phyloP scores from a whole-genome alignment of 345 rosid species.

The Gossypium bickii region DNA sequence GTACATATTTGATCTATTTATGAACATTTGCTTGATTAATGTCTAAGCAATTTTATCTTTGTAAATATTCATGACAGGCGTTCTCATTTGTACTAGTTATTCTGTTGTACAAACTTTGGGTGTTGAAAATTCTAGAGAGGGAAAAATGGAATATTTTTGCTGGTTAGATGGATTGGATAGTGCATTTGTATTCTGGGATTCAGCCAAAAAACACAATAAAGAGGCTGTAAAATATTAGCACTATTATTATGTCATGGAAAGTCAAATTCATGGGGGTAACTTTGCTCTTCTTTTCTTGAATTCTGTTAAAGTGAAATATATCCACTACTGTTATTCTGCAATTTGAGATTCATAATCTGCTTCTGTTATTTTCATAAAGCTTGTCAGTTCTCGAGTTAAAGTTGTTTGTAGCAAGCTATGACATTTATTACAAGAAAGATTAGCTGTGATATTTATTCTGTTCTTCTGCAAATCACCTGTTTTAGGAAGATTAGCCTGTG shows the following conservation, averaged over 20 bases:
- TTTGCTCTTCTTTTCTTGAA: constrained; percentile 5
- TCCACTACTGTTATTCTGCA: constrained; percentile 5
- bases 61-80: not conserved
- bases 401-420: not conserved
- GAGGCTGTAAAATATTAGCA: not conserved
- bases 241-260: not conserved
- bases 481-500: constrained; percentile 1
- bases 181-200: not conserved
- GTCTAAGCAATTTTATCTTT: not conserved
- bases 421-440: not conserved
- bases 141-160: constrained; percentile 8
- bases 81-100: not conserved
- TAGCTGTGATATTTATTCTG: not conserved
- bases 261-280: not conserved
- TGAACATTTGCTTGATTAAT: not conserved
- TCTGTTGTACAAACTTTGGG: not conserved
- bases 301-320: not conserved
- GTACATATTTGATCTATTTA: not conserved
- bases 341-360: constrained; percentile 2
- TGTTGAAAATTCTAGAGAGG: not conserved
- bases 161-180: not conserved
- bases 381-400: not conserved
- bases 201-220: not conserved
- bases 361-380: not conserved
- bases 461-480: not conserved